A percentile compares a stretch with the other conserved stretches of the same genome.
Conservation (phyloP, 768 basidiomycete species). For the Lanmaoa rubissima region DNA sequence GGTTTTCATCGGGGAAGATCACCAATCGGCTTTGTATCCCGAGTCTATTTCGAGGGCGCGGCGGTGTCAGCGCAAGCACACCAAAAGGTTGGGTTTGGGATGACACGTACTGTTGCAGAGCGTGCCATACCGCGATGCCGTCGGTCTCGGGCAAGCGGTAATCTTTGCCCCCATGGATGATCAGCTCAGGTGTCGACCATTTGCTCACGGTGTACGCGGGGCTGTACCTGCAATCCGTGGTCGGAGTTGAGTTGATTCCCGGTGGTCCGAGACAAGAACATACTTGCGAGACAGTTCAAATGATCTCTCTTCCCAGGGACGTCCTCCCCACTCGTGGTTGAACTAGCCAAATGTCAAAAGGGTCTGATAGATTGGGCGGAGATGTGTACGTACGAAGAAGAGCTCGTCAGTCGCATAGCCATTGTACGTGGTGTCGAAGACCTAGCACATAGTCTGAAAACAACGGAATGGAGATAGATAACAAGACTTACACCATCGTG, state of each 20-base stretch:
- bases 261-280: conserved; percentile 6
- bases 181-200: conserved; percentile 83
- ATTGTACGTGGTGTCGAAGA: conserved; percentile 75
- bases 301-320: conserved; percentile 68
- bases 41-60: conserved; percentile 40
- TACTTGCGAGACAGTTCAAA: conserved; percentile 57
- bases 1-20: conserved; percentile 89
- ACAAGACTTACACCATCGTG: conserved; percentile 77
- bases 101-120: conserved; percentile 69
- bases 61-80: not conserved
- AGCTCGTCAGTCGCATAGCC: conserved; percentile 92
- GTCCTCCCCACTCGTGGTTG: conserved; percentile 84
- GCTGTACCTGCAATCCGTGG: conserved; percentile 50
- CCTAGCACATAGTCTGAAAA: conserved; percentile 33
- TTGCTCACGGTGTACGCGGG: conserved; percentile 79
- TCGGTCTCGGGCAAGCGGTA: conserved; percentile 86
- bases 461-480: not conserved
- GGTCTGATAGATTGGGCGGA: not conserved
- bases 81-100: not conserved
- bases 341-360: conserved; percentile 45
- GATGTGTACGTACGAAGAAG: conserved; percentile 65
- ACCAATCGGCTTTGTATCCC: conserved; percentile 74
- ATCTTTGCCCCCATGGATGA: conserved; percentile 87
- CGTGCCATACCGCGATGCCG: conserved; percentile 81
- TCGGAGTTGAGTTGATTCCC: not conserved